Evolutionary conservation across 2,329 filamentous ascomycete genomes (phyloP).

Genomic region (Incumbomyces delicatus): DNA sequence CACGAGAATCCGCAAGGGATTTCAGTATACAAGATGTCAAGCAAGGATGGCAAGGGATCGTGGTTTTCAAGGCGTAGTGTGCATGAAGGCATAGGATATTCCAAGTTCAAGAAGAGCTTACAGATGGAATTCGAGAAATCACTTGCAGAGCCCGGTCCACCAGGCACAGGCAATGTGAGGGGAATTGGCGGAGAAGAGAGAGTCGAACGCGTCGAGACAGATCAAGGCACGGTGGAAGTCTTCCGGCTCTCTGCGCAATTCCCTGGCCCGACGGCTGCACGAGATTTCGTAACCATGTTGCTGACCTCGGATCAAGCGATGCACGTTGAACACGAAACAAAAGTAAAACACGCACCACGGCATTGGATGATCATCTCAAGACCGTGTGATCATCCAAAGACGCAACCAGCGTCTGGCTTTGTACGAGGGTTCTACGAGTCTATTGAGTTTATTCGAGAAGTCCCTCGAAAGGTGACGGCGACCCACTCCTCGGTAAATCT

Average conservation of each 20-base stretch:
- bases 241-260: constrained; percentile 84
- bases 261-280: constrained; percentile 73
- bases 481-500: constrained; percentile 16
- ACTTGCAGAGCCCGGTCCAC: constrained; percentile 58
- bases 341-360: constrained; percentile 35
- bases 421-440: constrained; percentile 84
- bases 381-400: constrained; percentile 67
- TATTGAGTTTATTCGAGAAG: constrained; percentile 80
- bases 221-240: constrained; percentile 41
- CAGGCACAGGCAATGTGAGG: constrained; percentile 65
- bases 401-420: constrained; percentile 59
- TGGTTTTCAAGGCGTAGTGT: constrained; percentile 86
- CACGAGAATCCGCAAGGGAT: constrained; percentile 69
- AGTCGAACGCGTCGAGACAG: constrained; percentile 53
- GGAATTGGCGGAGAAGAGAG: constrained; percentile 74
- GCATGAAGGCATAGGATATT: constrained; percentile 67
- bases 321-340: constrained; percentile 25
- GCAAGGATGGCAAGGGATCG: constrained; percentile 70
- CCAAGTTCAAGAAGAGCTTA: constrained; percentile 67
- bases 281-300: constrained; percentile 78
- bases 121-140: constrained; percentile 71
- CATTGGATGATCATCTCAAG: constrained; percentile 84
- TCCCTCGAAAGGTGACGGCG: constrained; percentile 48
- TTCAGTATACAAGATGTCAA: constrained; percentile 66
- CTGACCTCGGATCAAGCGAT: constrained; percentile 48